Conservation (phyloP, 2,329 filamentous ascomycete genomes). For the Macrophomina phaseolina region DNA sequence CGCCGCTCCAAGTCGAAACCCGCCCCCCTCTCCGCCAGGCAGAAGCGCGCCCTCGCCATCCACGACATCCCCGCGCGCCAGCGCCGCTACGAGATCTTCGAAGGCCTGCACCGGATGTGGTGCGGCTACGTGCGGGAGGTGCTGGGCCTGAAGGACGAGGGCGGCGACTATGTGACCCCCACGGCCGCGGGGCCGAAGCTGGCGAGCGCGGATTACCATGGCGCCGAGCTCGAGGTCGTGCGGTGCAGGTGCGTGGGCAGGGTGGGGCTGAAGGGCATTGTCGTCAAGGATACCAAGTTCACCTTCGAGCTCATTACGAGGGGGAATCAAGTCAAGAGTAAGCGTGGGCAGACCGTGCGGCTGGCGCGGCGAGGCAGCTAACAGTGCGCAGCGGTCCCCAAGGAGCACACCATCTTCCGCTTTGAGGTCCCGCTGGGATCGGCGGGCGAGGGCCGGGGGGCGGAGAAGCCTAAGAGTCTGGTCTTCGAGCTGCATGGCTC, state of each 20-base stretch:
- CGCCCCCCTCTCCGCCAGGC: slow-evolving; percentile 75
- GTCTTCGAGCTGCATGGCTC: no score
- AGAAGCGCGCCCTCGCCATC: slow-evolving; percentile 75
- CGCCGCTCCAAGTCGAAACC: slow-evolving; percentile 56
- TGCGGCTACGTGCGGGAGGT: slow-evolving; percentile 83
- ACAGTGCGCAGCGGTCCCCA: no score
- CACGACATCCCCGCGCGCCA: slow-evolving; percentile 74
- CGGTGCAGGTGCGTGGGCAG: slow-evolving; percentile 79
- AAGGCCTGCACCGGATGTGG: slow-evolving; percentile 81
- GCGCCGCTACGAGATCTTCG: slow-evolving; percentile 76
- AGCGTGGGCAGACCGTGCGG: slow-evolving; percentile 34
- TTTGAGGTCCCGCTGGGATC: no score
- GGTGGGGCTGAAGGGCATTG: slow-evolving; percentile 84
- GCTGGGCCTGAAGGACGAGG: slow-evolving; percentile 61
- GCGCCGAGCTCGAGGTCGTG: slow-evolving; percentile 81
- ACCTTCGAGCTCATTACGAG: slow-evolving; percentile 83
- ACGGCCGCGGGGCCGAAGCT: slow-evolving; percentile 72
- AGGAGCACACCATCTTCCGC: no score
- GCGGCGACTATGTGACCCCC: slow-evolving; percentile 55
- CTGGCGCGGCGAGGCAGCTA: no score
- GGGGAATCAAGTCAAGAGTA: slow-evolving; percentile 71
- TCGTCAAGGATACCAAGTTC: slow-evolving; percentile 86
- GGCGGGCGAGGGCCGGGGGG: no score
- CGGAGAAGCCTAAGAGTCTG: no score
- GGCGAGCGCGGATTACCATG: slow-evolving; percentile 87